These are phyloP conservation scores for Fusarium sp. DNA, from an alignment of 2,329 filamentous ascomycete species.

Conservation along the genomic window DNA sequence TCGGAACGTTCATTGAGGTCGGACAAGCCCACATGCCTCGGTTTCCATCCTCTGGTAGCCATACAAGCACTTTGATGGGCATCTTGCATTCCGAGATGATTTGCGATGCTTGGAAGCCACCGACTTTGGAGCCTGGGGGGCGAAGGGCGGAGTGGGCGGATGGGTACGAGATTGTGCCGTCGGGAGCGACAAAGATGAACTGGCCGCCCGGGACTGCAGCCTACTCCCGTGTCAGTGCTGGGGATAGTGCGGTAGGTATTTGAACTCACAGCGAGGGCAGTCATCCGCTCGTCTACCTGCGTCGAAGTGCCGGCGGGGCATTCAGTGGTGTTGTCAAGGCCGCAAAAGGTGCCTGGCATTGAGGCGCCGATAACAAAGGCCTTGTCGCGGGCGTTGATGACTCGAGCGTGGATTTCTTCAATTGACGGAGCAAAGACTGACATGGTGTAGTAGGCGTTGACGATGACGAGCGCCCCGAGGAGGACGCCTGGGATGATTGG, in stretches of 20 bases:
- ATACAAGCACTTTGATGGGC: constrained; percentile 39
- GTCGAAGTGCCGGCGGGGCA: constrained; percentile 44
- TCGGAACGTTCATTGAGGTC: constrained; percentile 13
- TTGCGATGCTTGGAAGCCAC: constrained; percentile 55
- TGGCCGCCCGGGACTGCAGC: constrained; percentile 70
- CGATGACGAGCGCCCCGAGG: background rate
- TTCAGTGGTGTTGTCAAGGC: constrained; percentile 21
- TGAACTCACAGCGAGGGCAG: constrained; percentile 41
- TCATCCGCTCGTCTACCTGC: constrained; percentile 44
- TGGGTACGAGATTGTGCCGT: constrained; percentile 65
- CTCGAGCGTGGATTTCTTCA: constrained; percentile 35
- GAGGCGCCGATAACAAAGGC: constrained; percentile 44
- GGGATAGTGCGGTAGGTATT: too few species aligned
- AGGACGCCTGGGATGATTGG: background rate
- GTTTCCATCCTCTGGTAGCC: constrained; percentile 33
- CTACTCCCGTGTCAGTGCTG: constrained; percentile 24
- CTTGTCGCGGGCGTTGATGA: constrained; percentile 43
- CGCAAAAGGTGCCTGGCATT: constrained; percentile 42
- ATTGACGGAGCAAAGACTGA: constrained; percentile 37
- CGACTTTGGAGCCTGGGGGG: constrained; percentile 58
- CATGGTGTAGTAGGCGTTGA: constrained; percentile 41
- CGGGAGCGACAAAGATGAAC: constrained; percentile 62
- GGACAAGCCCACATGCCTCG: constrained; percentile 45
- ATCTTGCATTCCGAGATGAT: constrained; percentile 39
- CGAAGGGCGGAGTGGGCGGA: constrained; percentile 60